A percentile compares a stretch with the other conserved stretches of the same genome.
Evolutionary conservation across 441 rosid genomes (phyloP).

Genomic region (Iberis amara): DNA sequence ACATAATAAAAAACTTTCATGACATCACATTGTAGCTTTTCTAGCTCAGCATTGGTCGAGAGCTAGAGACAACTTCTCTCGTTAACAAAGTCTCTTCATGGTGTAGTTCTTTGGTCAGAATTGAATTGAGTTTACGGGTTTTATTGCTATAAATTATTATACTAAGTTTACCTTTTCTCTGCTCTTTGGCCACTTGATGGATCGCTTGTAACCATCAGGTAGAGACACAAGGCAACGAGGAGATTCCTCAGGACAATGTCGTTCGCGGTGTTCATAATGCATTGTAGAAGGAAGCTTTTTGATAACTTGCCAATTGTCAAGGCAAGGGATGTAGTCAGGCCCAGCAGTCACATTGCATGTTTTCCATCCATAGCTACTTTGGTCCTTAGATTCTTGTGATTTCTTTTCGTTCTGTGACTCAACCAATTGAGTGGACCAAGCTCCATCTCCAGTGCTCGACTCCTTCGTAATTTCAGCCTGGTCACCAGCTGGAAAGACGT

Average conservation of each 20-base stretch:
- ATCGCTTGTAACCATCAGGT: constrained; percentile 56
- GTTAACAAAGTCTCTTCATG: background rate
- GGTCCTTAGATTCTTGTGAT: constrained; percentile 32
- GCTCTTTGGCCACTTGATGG: constrained; percentile 66
- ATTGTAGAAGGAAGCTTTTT: constrained; percentile 43
- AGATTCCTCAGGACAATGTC: constrained; percentile 61
- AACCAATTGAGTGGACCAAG: constrained; percentile 47
- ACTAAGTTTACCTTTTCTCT: constrained; percentile 45
- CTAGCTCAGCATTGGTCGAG: no score
- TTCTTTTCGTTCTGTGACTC: constrained; percentile 54
- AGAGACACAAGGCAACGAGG: constrained; percentile 63
- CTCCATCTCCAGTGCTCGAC: constrained; percentile 34
- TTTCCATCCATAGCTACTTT: constrained; percentile 38
- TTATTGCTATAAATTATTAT: background rate
- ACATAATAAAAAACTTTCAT: constrained; percentile 22
- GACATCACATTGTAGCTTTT: background rate
- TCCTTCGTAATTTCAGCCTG: constrained; percentile 43
- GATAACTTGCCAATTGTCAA: constrained; percentile 55
- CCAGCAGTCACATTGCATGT: constrained; percentile 51
- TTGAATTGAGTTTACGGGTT: background rate
- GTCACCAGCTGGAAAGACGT: constrained; percentile 35
- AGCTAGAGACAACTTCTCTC: background rate
- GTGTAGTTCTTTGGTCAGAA: background rate
- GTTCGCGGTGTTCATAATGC: constrained; percentile 61
- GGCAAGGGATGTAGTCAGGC: constrained; percentile 67